Conservation (phyloP, 1,284 basidiomycete species). For the Cutaneotrichosporon dermatis region DNA sequence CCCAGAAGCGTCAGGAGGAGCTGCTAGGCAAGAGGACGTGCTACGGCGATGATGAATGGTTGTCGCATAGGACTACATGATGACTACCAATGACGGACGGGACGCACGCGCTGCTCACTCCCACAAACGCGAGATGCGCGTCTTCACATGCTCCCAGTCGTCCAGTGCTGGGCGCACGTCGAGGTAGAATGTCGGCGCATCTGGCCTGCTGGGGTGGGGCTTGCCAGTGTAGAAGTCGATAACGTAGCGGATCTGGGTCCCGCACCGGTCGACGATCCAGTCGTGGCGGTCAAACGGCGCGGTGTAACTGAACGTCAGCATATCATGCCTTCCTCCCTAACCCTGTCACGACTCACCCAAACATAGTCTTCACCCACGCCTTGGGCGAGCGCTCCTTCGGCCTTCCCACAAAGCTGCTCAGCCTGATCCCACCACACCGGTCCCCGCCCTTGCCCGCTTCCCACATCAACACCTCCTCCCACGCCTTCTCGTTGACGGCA, state of each 20-base stretch:
- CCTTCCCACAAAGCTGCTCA: constrained; percentile 50
- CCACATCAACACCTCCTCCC: constrained; percentile 87
- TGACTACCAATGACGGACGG: no score
- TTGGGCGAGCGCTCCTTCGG: constrained; percentile 62
- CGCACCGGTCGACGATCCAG: constrained; percentile 92
- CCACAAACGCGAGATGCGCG: constrained; percentile 53
- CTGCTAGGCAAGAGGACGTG: no score
- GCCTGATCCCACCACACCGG: constrained; percentile 64
- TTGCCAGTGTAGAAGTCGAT: constrained; percentile 99
- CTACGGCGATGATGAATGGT: no score
- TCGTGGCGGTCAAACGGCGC: constrained; percentile 96
- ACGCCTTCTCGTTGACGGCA: constrained; percentile 96
- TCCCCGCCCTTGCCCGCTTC: constrained; percentile 74
- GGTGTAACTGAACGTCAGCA: constrained; percentile 63
- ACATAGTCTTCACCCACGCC: constrained; percentile 72
- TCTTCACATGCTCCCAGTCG: constrained; percentile 78
- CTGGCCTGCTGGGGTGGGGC: constrained; percentile 40
- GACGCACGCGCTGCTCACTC: background rate
- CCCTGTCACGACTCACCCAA: constrained; percentile 82
- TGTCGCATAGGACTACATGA: no score
- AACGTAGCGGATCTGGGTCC: constrained; percentile 81
- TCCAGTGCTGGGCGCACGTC: constrained; percentile 92
- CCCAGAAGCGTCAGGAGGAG: no score
- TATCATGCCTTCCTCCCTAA: no score
- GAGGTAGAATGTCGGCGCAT: constrained; percentile 69